These are phyloP conservation scores for Bipolaris zeicola DNA, from an alignment of 2,329 filamentous ascomycete genomes.

Conservation along the genomic window DNA sequence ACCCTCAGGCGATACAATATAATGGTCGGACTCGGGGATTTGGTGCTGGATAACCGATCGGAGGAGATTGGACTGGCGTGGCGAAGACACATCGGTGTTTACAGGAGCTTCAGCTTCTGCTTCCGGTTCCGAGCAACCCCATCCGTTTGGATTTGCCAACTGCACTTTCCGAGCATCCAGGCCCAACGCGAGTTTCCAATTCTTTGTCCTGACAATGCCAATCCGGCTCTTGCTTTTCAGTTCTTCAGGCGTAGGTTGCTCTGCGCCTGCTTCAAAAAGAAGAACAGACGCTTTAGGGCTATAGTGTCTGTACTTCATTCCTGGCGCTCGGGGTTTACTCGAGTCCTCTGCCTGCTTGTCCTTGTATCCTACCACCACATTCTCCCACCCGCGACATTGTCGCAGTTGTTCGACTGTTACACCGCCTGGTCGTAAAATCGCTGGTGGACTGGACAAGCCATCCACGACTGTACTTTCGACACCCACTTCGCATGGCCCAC, in stretches of 20 bases:
- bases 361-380: constrained; percentile 76
- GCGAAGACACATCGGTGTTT: background rate
- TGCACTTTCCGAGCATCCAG: constrained; percentile 10
- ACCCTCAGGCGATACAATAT: constrained; percentile 14
- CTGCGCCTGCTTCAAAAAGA: constrained; percentile 70
- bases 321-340: constrained; percentile 77
- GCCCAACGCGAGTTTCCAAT: constrained; percentile 32
- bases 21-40: constrained; percentile 35
- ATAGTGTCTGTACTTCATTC: constrained; percentile 99
- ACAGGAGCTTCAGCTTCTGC: background rate
- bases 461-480: constrained; percentile 98
- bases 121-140: constrained; percentile 13
- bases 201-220: constrained; percentile 49
- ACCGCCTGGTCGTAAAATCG: constrained; percentile 84
- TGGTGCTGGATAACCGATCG: constrained; percentile 45
- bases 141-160: constrained; percentile 3
- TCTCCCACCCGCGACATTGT: constrained; percentile 78
- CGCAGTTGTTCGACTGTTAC: constrained; percentile 81
- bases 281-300: constrained; percentile 87
- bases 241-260: constrained; percentile 35
- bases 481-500: constrained; percentile 82
- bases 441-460: constrained; percentile 79
- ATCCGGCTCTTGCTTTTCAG: constrained; percentile 39
- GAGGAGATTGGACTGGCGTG: constrained; percentile 38
- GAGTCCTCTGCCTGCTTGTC: constrained; percentile 69